Evolutionary conservation across 2,329 filamentous ascomycete genomes (phyloP), one percentile per base, ranked within the genome.

Genomic region (Aspergillus pseudonomiae): DNA sequence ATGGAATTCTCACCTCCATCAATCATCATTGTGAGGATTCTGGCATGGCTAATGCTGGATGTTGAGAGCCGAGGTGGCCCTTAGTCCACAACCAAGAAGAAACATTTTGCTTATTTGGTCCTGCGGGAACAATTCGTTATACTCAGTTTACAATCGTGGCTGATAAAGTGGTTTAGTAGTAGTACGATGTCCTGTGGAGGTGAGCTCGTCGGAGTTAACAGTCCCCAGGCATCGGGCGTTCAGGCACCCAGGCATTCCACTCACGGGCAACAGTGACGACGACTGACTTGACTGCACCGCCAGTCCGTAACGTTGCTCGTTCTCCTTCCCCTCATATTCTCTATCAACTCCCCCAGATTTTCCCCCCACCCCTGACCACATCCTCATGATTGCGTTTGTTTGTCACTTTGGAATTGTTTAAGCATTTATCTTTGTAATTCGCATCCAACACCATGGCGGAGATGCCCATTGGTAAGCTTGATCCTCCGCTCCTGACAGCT

Each of bases 381-480:
- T 65, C 57, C 58, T 36, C 59, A 65, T 65, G 57, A 56, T 64
- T 61, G 57, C 54, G 43, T 62, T 64, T 53, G 61, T 60, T 53
- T 57, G 24, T 57, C 34, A 26, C 46, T 61, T 48, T 28, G 57
- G 50, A 63, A 66, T 65, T 68, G 60, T 55, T 55, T 24, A 39
- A 36, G 14, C 21, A 61, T 58, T 61, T 48, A 64, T 34, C 32
- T 19, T 43, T 57, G 46, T 59, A 19, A 56, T 57, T 57, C 21
- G 39, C 46, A 48, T 24, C 57, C 57, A 57, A 55, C 63, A 78
- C 64, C 67, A 83, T 83, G 80, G 79, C 81, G 70, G 80, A 83
- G 63, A 77, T 80, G 74, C 81, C 81, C 71, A 83, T 83, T 77
- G 81, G 81, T 83, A 77, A 68, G 71, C 69, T 63, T 55, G 61